Conservation (phyloP, 306 rosid species). For the Crotalaria pallida region DNA sequence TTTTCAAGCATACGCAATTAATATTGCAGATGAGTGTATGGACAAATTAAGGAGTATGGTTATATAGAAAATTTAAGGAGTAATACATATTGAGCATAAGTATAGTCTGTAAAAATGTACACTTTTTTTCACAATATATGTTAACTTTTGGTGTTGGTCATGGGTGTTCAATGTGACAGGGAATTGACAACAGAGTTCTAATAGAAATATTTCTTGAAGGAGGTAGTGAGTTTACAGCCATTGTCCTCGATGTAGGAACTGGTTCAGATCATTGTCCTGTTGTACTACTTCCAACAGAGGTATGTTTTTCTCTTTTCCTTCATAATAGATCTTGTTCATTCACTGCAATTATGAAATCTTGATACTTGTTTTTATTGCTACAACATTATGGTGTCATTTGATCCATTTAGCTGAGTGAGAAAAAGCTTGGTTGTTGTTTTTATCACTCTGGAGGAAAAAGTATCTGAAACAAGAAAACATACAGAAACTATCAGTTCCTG, state of each 20-base stretch:
- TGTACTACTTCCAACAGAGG: constrained; percentile 91
- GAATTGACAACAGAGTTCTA: constrained; percentile 76
- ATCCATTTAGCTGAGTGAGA: no score
- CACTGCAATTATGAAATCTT: constrained; percentile 9
- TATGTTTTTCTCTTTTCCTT: constrained; percentile 11
- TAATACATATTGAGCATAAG: constrained; percentile 15
- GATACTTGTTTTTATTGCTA: background rate
- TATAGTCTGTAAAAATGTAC: background rate
- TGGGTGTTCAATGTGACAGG: constrained; percentile 44
- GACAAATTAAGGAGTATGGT: background rate
- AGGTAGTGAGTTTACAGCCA: constrained; percentile 95
- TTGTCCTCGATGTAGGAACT: constrained; percentile 88
- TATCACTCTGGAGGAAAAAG: background rate
- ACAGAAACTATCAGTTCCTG: constrained; percentile 1
- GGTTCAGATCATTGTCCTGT: constrained; percentile 71
- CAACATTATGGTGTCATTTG: no score
- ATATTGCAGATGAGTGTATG: background rate
- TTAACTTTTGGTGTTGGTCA: constrained; percentile 12
- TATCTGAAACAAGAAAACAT: background rate
- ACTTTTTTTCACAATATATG: background rate
- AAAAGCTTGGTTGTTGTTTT: background rate
- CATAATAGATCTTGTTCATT: constrained; percentile 17
- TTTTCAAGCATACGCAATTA: background rate
- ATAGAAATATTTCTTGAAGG: constrained; percentile 89
- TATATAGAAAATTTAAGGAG: background rate